A percentile compares a stretch with the other conserved stretches of the same genome.
Evolutionary conservation across 2,329 filamentous ascomycete genomes (phyloP).

Genomic region (Sporothrix mexicana): DNA sequence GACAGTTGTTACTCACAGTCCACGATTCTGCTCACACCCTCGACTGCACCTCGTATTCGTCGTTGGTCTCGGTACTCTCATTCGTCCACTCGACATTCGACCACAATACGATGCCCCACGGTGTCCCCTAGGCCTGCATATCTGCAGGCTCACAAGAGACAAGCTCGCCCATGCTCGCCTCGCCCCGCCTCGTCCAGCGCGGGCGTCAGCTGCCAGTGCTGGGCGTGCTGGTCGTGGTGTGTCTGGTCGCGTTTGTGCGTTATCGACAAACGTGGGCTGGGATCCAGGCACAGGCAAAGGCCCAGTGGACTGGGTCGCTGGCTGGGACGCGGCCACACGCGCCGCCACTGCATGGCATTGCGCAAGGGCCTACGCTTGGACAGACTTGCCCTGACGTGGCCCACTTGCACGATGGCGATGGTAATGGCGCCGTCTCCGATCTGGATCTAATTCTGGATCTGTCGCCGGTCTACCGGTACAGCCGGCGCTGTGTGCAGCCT

Average conservation of each 20-base stretch:
- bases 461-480: conserved; percentile 52
- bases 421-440: background rate
- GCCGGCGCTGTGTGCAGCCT: conserved; percentile 47
- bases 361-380: background rate
- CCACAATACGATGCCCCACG: conserved; percentile 7
- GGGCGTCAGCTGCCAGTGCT: conserved; percentile 27
- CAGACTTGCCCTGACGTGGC: conserved; percentile 35
- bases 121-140: background rate
- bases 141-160: background rate
- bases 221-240: background rate
- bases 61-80: too few species aligned
- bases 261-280: background rate
- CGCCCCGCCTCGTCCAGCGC: conserved; percentile 23
- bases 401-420: conserved; percentile 38
- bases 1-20: background rate
- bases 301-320: background rate
- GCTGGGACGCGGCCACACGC: background rate
- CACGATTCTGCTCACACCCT: too few species aligned
- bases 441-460: conserved; percentile 42
- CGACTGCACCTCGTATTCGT: background rate
- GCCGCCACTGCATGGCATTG: conserved; percentile 6
- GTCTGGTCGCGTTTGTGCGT: background rate
- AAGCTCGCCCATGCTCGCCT: conserved; percentile 14
- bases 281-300: background rate
- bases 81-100: too few species aligned